Evolutionary conservation across 2,329 filamentous ascomycete species (phyloP).

Genomic region (Clarireedia homoeocarpa): DNA sequence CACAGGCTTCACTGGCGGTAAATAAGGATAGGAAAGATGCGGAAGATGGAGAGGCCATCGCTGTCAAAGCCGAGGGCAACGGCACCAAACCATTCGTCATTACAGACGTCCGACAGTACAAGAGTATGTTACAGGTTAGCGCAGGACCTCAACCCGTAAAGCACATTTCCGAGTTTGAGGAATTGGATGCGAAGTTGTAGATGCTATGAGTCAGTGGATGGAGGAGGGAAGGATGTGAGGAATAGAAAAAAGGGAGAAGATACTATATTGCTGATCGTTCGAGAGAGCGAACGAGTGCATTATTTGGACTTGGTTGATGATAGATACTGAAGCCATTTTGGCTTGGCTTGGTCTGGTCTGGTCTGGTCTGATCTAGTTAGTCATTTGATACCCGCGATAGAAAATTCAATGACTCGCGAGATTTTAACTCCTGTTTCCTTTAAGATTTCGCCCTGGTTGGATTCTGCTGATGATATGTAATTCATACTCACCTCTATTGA

Average conservation of each 20-base stretch:
- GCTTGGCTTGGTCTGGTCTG: no score
- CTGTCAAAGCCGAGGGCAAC: slow-evolving; percentile 31
- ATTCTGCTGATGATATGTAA: no score
- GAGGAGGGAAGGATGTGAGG: background rate
- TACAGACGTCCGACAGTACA: slow-evolving; percentile 72
- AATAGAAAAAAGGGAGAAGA: background rate
- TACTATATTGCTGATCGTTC: background rate
- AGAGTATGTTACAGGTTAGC: slow-evolving; percentile 65
- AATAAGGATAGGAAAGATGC: slow-evolving; percentile 28
- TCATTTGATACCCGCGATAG: no score
- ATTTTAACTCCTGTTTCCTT: no score
- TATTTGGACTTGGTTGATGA: no score
- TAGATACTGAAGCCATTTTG: no score
- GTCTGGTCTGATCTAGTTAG: no score
- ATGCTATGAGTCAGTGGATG: no score
- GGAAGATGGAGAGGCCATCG: slow-evolving; percentile 12
- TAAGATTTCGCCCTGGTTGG: no score
- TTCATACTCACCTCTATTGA: no score
- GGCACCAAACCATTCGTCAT: slow-evolving; percentile 55
- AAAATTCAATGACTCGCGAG: no score
- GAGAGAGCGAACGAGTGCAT: background rate
- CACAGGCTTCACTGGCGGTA: slow-evolving; percentile 26
- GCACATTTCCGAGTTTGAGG: slow-evolving; percentile 78
- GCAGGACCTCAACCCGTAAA: slow-evolving; percentile 64
- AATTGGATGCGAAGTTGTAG: slow-evolving; percentile 74